Evolutionary conservation across 2,329 filamentous ascomycete species (phyloP).

Genomic region (Acarospora socialis): DNA sequence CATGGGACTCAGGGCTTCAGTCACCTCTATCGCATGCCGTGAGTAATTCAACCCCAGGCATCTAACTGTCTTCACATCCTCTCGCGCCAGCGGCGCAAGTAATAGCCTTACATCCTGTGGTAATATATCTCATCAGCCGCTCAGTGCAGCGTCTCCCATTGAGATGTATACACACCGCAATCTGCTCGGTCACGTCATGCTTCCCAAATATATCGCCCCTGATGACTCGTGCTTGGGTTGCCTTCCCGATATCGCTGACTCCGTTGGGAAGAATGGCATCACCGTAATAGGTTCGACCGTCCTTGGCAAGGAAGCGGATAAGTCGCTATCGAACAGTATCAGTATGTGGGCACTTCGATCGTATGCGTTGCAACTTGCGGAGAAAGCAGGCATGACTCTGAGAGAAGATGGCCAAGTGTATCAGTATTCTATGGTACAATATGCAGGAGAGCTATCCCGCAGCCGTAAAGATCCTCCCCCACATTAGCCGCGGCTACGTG

Average conservation of each 20-base stretch:
- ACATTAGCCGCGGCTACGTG: no score
- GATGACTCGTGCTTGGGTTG: slow-evolving; percentile 47
- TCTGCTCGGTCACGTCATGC: slow-evolving; percentile 48
- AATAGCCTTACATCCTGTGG: slow-evolving; percentile 32
- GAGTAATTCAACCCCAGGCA: slow-evolving; percentile 59
- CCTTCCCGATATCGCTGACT: slow-evolving; percentile 45
- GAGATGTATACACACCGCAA: slow-evolving; percentile 23
- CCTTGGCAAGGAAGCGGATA: slow-evolving; percentile 57
- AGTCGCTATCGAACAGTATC: slow-evolving; percentile 41
- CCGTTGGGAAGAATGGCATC: slow-evolving; percentile 55
- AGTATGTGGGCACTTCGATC: slow-evolving; percentile 5
- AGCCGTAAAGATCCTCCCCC: no score
- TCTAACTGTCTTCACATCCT: slow-evolving; percentile 51
- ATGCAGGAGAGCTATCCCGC: slow-evolving; percentile 5
- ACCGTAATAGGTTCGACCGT: slow-evolving; percentile 57
- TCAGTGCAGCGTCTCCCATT: slow-evolving; percentile 18
- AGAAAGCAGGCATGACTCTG: slow-evolving; percentile 31
- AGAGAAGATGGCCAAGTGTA: not conserved
- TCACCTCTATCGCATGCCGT: slow-evolving; percentile 54
- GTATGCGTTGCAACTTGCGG: slow-evolving; percentile 24
- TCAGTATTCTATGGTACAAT: not conserved
- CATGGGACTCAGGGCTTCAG: no score
- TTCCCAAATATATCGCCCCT: slow-evolving; percentile 51
- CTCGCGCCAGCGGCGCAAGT: slow-evolving; percentile 48
- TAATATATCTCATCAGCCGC: not conserved